Base-by-base conservation (phyloP, 2,329 filamentous ascomycete genomes). In the Chrysoporthe puriensis region DNA sequence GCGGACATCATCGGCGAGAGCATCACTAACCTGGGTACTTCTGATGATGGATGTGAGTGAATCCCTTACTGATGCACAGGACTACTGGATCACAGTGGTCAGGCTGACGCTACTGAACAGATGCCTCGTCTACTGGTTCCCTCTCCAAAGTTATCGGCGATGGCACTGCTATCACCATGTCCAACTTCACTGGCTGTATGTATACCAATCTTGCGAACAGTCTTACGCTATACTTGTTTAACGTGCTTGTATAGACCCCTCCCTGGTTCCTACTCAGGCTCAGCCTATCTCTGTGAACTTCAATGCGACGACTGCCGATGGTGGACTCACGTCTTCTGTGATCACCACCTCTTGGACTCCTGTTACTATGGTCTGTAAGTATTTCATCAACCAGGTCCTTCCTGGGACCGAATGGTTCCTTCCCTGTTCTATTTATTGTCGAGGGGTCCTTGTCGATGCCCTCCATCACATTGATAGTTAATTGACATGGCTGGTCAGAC, bases 331-430 rank as follows among this genome's bases (percentile, higher is more conserved):
- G 6, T 36, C 16, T 32, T 40, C 14, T 32, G 9, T 7, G 14
- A 40, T 57, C 34, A 57, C 32, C 2, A 57, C 54, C 32, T 57
- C 54, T 13, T 57, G 54, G 54, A 57, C 54, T 36, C 34, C 54
- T 57, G 54, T 57, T 16, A 57, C 54, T 18, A 36, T 57, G 54
- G 34, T 40, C 9, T 36, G 54, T 57, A 57, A 57, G 54, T 57
- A 11, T 16, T 54, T 54, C 11, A 32, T 14, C 32, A 34, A n/a
- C 26, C 26, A 26, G 26, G 26, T 26, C 26, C 26, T 26, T 26
- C 26, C 26, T 26, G 26, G 26, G 26, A 26, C 26, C 26, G 26
- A 26, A 26, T 26, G 26, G 26, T 26, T 26, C 54, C 54, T 54
- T 5, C 11, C 50, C 11, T 32, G 11, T 16, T 48, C 11, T 13